These are phyloP conservation scores for Eucalyptus erythrocorys DNA, from an alignment of 345 rosid genomes.

Conservation along the genomic window DNA sequence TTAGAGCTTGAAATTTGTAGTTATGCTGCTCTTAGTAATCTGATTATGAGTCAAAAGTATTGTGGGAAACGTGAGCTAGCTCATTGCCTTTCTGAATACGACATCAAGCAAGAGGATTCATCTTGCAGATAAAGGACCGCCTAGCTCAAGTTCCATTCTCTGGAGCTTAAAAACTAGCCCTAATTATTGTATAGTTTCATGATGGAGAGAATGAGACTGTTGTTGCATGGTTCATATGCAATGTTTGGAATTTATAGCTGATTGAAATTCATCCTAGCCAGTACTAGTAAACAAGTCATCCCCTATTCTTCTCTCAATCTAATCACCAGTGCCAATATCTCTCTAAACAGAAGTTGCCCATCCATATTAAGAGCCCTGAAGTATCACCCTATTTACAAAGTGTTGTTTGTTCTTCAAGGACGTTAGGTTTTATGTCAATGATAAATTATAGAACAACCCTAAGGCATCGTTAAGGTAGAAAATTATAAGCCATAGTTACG, in stretches of 20 bases:
- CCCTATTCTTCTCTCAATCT: not conserved
- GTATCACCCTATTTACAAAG: not conserved
- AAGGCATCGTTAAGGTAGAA: too few relatives aligned
- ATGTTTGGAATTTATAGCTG: not conserved
- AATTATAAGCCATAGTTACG: too few relatives aligned
- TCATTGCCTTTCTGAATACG: not conserved
- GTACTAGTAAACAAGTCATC: not conserved
- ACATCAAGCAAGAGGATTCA: not conserved
- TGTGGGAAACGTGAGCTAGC: not conserved
- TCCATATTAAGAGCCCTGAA: not conserved
- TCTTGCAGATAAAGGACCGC: not conserved
- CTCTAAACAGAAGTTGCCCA: not conserved
- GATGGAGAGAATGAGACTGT: not conserved
- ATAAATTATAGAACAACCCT: too few relatives aligned
- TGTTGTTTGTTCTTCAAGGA: too few relatives aligned
- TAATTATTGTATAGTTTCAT: not conserved
- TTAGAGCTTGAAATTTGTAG: fast-evolving
- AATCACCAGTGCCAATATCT: not conserved
- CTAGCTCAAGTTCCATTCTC: not conserved
- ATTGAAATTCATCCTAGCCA: not conserved
- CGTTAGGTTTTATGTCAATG: too few relatives aligned
- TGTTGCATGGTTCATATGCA: not conserved
- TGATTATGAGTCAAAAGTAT: not conserved
- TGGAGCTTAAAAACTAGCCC: not conserved
- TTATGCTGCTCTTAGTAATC: not conserved